A percentile compares a stretch with the other conserved stretches of the same genome.
These are phyloP conservation scores for Aspergillus niger DNA, from an alignment of 2,329 filamentous ascomycete genomes.

Conservation along the genomic window DNA sequence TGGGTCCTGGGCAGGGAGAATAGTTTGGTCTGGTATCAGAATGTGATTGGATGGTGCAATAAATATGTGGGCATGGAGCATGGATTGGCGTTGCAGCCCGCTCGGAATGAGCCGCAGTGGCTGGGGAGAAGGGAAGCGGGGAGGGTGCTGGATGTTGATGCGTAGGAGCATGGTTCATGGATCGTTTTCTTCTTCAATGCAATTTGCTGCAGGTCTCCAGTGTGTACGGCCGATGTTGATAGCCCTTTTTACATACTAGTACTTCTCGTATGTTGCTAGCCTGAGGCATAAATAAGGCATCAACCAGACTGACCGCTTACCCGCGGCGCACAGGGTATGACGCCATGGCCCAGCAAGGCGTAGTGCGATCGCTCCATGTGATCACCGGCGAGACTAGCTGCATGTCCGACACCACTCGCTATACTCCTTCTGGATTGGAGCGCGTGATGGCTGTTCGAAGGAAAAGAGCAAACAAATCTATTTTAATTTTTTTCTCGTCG, in stretches of 20 bases:
- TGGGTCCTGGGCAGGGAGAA: conserved; percentile 5
- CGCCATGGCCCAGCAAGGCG: no score
- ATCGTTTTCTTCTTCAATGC: no score
- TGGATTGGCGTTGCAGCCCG: neutral
- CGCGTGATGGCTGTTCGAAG: conserved; percentile 12
- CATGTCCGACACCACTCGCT: conserved; percentile 10
- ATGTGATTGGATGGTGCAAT: conserved; percentile 3
- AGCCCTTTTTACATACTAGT: no score
- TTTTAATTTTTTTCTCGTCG: neutral
- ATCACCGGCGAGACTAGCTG: conserved; percentile 8
- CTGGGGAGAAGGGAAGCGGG: neutral
- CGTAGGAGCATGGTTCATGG: no score
- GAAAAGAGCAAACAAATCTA: neutral
- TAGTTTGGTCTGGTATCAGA: neutral
- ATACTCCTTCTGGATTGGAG: conserved; percentile 8
- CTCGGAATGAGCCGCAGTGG: neutral
- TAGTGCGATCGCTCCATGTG: conserved; percentile 9
- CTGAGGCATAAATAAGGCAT: no score
- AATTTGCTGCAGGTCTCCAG: no score
- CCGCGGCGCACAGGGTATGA: no score
- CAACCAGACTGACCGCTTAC: no score
- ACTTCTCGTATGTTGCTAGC: no score
- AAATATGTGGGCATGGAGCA: neutral
- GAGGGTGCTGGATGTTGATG: neutral
- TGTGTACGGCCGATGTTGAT: no score